Evolutionary conservation across 202 grass and related monocot genomes (phyloP).

Genomic region (Dendrocalamus latiflorus): DNA sequence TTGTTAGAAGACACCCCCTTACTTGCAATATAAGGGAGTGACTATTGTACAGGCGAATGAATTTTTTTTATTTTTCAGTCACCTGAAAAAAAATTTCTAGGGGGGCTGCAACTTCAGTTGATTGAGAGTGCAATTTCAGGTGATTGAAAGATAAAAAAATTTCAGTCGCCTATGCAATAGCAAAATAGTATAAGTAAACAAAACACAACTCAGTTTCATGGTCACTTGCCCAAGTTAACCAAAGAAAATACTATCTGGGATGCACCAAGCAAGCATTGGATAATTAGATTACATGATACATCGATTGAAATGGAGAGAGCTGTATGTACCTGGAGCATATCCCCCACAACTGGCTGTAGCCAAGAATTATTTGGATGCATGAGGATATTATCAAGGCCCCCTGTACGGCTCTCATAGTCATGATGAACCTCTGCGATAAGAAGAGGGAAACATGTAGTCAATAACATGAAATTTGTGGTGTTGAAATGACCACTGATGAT

Average conservation of each 20-base stretch:
- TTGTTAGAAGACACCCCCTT: background rate
- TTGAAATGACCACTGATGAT: background rate
- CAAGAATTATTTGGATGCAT: conserved; percentile 87
- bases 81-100: no score
- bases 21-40: background rate
- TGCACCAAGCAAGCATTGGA: background rate
- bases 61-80: no score
- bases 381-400: conserved; percentile 79
- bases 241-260: background rate
- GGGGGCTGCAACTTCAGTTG: no score
- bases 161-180: no score
- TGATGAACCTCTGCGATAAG: conserved; percentile 55
- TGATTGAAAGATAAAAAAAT: no score
- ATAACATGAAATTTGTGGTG: background rate
- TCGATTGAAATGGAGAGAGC: background rate
- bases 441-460: background rate
- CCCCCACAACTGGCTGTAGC: conserved; percentile 82
- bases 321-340: conserved; percentile 69
- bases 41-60: no score
- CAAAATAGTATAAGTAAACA: no score
- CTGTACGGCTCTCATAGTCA: conserved; percentile 78
- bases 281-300: background rate
- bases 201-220: background rate
- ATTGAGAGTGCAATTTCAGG: no score
- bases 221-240: background rate